Conservation (phyloP, 2,329 filamentous ascomycete genomes). For the Hymenoscyphus occultus region DNA sequence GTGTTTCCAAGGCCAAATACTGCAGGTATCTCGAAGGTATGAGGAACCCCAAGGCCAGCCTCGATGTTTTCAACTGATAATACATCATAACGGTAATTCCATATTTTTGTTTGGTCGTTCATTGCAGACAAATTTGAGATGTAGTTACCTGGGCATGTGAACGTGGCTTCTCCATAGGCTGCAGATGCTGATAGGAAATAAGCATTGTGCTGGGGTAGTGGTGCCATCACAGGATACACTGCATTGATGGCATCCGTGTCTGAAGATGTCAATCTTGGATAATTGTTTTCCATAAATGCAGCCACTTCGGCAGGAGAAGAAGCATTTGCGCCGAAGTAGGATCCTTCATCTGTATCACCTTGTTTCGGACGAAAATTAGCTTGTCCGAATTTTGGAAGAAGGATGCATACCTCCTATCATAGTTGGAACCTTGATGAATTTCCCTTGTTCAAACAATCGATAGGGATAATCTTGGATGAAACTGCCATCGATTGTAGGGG, state of each 20-base stretch:
- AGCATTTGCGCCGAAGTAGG: conserved; percentile 48
- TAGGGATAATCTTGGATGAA: conserved; percentile 42
- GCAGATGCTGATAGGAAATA: conserved; percentile 42
- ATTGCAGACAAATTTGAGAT: conserved; percentile 38
- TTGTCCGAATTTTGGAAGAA: not conserved
- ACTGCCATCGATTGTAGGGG: conserved; percentile 42
- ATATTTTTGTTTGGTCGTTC: conserved; percentile 37
- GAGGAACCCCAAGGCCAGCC: conserved; percentile 38
- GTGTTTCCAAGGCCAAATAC: conserved; percentile 40
- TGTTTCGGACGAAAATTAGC: not conserved
- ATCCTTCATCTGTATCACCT: conserved; percentile 55
- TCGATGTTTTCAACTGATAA: conserved; percentile 39
- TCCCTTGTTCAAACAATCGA: conserved; percentile 37
- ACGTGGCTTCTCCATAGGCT: conserved; percentile 47
- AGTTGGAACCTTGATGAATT: conserved; percentile 41
- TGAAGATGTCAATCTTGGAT: conserved; percentile 35
- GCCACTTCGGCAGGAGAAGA: conserved; percentile 36
- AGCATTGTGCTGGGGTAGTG: conserved; percentile 34
- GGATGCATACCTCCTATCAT: conserved; percentile 38
- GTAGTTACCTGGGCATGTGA: conserved; percentile 45
- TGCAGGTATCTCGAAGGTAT: conserved; percentile 38
- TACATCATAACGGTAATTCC: conserved; percentile 50
- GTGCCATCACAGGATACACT: conserved; percentile 33
- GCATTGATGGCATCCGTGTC: conserved; percentile 35
- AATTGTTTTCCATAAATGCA: conserved; percentile 39